Evolutionary conservation across 257 asterid genomes (phyloP).

Genomic region (Ophiorrhiza pumila): DNA sequence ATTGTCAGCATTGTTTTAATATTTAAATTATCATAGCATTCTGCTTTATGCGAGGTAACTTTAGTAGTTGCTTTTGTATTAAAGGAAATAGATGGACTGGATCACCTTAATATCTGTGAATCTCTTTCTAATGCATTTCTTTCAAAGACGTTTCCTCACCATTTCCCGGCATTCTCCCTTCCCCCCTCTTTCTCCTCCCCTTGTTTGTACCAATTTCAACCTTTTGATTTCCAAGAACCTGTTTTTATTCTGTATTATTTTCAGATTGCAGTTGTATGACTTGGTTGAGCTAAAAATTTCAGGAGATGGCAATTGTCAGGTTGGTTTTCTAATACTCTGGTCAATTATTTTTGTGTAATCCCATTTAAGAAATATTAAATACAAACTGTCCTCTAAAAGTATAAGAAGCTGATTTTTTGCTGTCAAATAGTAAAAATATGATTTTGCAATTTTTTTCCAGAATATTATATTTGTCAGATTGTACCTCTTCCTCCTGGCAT

Average conservation of each 20-base stretch:
- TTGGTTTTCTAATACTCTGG: conserved; percentile 27
- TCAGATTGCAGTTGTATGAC: conserved; percentile 75
- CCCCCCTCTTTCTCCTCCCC: not conserved
- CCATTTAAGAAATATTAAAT: not conserved
- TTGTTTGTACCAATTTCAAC: not conserved
- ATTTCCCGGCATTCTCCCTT: not conserved
- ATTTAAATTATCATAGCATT: not conserved
- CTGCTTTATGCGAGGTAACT: not conserved
- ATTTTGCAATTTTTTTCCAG: not conserved
- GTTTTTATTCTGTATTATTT: not conserved
- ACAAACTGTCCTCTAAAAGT: not conserved
- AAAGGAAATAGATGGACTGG: not conserved
- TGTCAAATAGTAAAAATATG: not conserved
- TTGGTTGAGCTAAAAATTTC: conserved; percentile 69
- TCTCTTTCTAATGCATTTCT: not conserved
- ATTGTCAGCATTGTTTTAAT: not conserved
- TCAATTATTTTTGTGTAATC: not conserved
- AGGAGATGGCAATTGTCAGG: conserved; percentile 98
- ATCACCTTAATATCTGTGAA: not conserved
- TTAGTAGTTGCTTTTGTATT: not conserved
- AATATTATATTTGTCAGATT: not conserved
- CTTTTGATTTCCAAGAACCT: not conserved
- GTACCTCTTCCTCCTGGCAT: not conserved
- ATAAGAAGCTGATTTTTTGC: not conserved
- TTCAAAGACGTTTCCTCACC: not conserved